Evolutionary conservation across 148 eudicot species (phyloP), one percentile per base, ranked within the genome.

Genomic region (Rhododendron simsii): DNA sequence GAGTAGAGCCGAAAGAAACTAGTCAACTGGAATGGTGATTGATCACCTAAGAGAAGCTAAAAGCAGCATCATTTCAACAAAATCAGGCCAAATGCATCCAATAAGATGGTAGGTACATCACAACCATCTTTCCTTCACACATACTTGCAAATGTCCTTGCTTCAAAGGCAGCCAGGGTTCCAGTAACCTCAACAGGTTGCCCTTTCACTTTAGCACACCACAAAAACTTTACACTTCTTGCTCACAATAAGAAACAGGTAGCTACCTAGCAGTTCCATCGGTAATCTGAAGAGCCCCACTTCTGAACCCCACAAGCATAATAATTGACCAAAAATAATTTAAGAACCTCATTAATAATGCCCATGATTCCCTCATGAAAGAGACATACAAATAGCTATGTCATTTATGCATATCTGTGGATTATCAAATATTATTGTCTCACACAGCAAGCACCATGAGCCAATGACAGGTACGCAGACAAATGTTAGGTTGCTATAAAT

Each of bases 141-240:
- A 53, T 30, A 35, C 45, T 41, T 5, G 45, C 83, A 81, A 81
- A 39, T 18, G 21, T 57, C 73, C 69, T 35, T 55, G 28, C 69
- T 81, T 81, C 18, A 5, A 55, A 55, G 73, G 69, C 73, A 81
- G 83, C 41, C 44, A 81, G 65, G 8, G 37, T 81, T 21, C 26
- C 44, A 33, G 30, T 51, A 53, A 81, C 59, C 37, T n/a, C 61
- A 80, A 51, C 30, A 71, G 75, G 51, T 82, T 82, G 84, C 51
- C 84, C 84, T 82, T 61, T 82, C 84, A 82, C 53, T 39, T 39
- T 37, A 57, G 14, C 75, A 63, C 69, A 81, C 73, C 69, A 63
- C 75, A 21, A 13, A 41, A 20, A 20, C 2, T 59, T 6, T 7
- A 20, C 47, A 33, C 41, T 55, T 33, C 84, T 81, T 55, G 18